Evolutionary conservation across 192 early-diverging fungal species (phyloP).

Genomic region (Ambispora gerdemannii): DNA sequence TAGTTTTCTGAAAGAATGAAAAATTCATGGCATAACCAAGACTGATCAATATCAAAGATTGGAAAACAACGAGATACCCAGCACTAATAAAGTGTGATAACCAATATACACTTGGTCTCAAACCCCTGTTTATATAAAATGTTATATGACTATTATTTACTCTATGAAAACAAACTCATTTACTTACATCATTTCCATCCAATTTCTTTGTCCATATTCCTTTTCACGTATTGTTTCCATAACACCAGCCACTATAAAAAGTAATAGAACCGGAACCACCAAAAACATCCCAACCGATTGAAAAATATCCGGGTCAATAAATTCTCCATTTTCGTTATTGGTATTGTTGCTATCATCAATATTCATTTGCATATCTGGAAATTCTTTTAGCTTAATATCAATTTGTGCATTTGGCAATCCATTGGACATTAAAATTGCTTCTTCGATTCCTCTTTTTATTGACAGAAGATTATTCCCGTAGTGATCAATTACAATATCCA

Average conservation of each 20-base stretch:
- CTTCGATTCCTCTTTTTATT: conserved; percentile 61
- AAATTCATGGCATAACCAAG: conserved; percentile 63
- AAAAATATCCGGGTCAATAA: too few relatives aligned
- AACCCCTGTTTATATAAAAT: too few relatives aligned
- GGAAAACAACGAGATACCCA: conserved; percentile 52
- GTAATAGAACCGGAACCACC: conserved; percentile 34
- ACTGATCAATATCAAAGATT: conserved; percentile 52
- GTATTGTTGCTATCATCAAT: too few relatives aligned
- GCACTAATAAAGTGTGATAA: conserved; percentile 58
- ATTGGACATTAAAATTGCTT: too few relatives aligned
- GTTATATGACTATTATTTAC: too few relatives aligned
- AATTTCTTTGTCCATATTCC: conserved; percentile 64
- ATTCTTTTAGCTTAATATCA: too few relatives aligned
- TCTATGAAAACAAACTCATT: conserved; percentile 70
- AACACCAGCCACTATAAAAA: conserved; percentile 53
- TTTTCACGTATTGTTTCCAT: conserved; percentile 54
- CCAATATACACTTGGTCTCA: conserved; percentile 66
- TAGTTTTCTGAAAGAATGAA: conserved; percentile 58
- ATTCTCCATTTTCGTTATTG: too few relatives aligned
- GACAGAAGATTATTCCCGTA: conserved; percentile 55
- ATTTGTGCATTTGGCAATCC: too few relatives aligned
- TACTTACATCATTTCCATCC: conserved; percentile 67
- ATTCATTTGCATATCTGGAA: too few relatives aligned
- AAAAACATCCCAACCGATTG: too few relatives aligned
- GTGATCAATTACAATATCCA: too few relatives aligned